Conservation (phyloP, 352 stramenopile species). For the Phytopythium boreale region DNA sequence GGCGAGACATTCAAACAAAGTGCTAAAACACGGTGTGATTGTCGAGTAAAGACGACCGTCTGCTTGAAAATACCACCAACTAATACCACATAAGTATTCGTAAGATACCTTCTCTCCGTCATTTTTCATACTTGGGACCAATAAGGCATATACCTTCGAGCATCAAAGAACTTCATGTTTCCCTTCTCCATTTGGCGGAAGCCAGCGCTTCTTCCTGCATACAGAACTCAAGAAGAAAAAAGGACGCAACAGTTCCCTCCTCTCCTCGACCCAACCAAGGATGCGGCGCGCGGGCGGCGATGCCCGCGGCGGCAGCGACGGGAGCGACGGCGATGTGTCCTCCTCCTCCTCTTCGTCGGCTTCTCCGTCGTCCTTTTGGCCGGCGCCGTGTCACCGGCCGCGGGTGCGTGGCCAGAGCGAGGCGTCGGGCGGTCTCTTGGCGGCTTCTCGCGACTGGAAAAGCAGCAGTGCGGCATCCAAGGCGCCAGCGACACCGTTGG, state of each 20-base stretch:
- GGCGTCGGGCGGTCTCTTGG: not conserved
- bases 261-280: not conserved
- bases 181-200: no score
- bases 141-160: no score
- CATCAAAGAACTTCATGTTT: no score
- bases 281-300: not conserved
- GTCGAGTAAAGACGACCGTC: no score
- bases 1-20: not conserved
- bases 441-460: not conserved
- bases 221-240: not conserved
- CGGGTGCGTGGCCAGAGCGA: conserved; percentile 3
- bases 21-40: no score
- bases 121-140: no score
- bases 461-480: not conserved
- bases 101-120: no score
- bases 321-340: conserved; percentile 7
- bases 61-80: no score
- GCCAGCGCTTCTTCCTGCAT: not conserved
- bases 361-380: not conserved
- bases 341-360: not conserved
- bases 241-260: not conserved
- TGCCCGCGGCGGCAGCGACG: not conserved
- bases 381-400: not conserved
- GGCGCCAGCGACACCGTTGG: not conserved
- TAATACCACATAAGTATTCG: no score